Percentiles rank a stretch among this genome's conserved stretches.
Evolutionary conservation across 768 basidiomycete species (phyloP).

Genomic region (Rhodotorula graminis): DNA sequence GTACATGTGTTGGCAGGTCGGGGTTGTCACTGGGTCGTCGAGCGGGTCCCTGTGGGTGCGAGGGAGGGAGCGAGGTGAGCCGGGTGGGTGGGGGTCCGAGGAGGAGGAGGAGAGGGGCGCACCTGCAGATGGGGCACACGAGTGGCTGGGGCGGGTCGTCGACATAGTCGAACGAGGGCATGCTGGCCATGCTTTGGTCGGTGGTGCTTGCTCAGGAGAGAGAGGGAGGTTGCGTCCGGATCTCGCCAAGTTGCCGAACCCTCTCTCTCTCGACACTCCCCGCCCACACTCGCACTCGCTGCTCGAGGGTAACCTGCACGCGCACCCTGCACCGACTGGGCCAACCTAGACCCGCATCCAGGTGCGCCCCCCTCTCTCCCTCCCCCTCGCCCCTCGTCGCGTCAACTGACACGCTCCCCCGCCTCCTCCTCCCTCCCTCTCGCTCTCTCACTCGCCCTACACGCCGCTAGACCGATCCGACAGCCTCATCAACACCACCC

Average conservation of each 20-base stretch:
- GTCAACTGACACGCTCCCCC: not conserved
- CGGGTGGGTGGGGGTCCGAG: not conserved
- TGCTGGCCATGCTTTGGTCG: too few relatives aligned
- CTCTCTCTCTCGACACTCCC: too few relatives aligned
- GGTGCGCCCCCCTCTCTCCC: too few relatives aligned
- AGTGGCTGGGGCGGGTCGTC: not conserved
- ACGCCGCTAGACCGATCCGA: too few relatives aligned
- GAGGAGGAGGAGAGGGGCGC: not conserved
- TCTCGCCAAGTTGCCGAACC: too few relatives aligned
- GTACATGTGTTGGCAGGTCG: constrained; percentile 21
- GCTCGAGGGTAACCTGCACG: too few relatives aligned
- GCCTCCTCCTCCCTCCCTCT: not conserved
- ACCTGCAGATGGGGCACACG: not conserved
- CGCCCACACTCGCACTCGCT: too few relatives aligned
- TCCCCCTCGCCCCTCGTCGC: too few relatives aligned
- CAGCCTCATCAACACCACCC: not conserved
- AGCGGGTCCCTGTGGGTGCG: constrained; percentile 1
- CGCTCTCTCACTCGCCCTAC: not conserved
- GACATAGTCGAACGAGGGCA: not conserved
- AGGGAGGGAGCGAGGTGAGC: not conserved
- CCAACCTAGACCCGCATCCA: too few relatives aligned
- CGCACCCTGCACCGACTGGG: too few relatives aligned
- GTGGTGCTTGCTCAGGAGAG: too few relatives aligned
- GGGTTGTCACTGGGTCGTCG: constrained; percentile 13
- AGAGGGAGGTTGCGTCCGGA: too few relatives aligned